These are phyloP conservation scores for Neofusicoccum sp. DNA, from an alignment of 2,329 filamentous ascomycete species.

Conservation along the genomic window DNA sequence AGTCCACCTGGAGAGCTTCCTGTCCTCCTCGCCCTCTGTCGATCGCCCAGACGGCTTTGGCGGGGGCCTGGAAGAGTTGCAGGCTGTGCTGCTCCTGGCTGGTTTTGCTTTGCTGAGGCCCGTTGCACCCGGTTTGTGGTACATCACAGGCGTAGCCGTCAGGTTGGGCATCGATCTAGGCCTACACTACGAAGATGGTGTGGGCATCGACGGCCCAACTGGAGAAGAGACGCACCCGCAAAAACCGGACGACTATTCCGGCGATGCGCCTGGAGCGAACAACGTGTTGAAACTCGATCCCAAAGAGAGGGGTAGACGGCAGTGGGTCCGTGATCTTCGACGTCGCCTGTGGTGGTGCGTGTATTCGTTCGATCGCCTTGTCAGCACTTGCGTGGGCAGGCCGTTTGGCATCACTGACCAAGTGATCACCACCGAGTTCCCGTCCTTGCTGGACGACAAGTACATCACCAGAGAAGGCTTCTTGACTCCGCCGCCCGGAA, in stretches of 20 bases:
- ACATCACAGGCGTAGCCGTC: slow-evolving; percentile 92
- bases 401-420: slow-evolving; percentile 96
- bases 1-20: slow-evolving; percentile 82
- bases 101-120: slow-evolving; percentile 89
- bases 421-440: slow-evolving; percentile 92
- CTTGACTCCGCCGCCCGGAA: slow-evolving; percentile 56
- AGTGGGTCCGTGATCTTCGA: slow-evolving; percentile 83
- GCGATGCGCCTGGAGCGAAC: slow-evolving; percentile 14
- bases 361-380: slow-evolving; percentile 90
- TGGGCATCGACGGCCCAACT: slow-evolving; percentile 55
- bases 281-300: slow-evolving; percentile 42
- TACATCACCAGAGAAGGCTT: slow-evolving; percentile 83
- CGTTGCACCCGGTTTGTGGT: slow-evolving; percentile 92
- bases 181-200: slow-evolving; percentile 87
- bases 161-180: slow-evolving; percentile 88
- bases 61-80: slow-evolving; percentile 88
- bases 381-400: slow-evolving; percentile 88
- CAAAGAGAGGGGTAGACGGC: slow-evolving; percentile 64
- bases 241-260: slow-evolving; percentile 34
- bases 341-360: slow-evolving; percentile 95
- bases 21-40: slow-evolving; percentile 61
- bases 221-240: slow-evolving; percentile 38
- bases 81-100: slow-evolving; percentile 86
- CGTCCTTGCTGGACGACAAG: slow-evolving; percentile 81
- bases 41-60: slow-evolving; percentile 65